These are phyloP conservation scores for Lichtheimia hyalospora DNA, from an alignment of 371 early-diverging fungal genomes.

Conservation along the genomic window DNA sequence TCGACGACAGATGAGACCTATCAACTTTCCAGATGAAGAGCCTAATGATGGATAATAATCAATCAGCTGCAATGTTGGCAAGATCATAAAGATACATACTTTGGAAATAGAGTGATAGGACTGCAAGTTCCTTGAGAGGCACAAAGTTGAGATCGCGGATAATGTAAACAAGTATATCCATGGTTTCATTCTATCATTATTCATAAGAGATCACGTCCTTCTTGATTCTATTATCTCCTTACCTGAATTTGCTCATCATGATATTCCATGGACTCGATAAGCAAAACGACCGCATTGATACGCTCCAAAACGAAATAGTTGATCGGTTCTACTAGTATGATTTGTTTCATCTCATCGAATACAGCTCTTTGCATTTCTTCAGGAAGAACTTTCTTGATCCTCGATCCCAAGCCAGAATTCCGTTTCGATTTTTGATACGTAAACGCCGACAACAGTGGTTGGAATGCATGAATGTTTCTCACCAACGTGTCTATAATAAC, in stretches of 20 bases:
- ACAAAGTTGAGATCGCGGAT: conserved; percentile 70
- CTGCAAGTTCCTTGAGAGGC: conserved; percentile 65
- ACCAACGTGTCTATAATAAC: conserved; percentile 32
- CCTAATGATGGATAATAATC: conserved; percentile 14
- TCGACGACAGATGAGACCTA: conserved; percentile 52
- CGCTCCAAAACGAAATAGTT: conserved; percentile 61
- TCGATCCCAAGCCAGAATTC: conserved; percentile 13
- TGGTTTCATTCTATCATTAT: conserved; percentile 40
- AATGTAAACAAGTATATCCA: conserved; percentile 57
- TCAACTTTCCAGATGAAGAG: conserved; percentile 53
- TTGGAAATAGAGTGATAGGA: conserved; percentile 64
- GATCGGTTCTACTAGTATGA: conserved; percentile 45
- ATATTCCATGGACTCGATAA: conserved; percentile 58
- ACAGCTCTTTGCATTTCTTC: conserved; percentile 24
- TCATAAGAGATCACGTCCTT: neutral
- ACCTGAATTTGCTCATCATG: conserved; percentile 53
- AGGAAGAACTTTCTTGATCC: conserved; percentile 23
- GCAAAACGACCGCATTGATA: conserved; percentile 48
- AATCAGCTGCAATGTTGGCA: too few species aligned
- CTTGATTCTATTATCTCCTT: neutral
- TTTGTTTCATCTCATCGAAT: conserved; percentile 38
- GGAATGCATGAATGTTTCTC: conserved; percentile 49
- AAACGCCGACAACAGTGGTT: conserved; percentile 42
- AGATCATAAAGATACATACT: conserved; percentile 22
- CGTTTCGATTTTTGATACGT: conserved; percentile 34